These are phyloP conservation scores for Phaeosphaeriaceae sp. DNA, from an alignment of 2,329 filamentous ascomycete genomes.

Conservation along the genomic window DNA sequence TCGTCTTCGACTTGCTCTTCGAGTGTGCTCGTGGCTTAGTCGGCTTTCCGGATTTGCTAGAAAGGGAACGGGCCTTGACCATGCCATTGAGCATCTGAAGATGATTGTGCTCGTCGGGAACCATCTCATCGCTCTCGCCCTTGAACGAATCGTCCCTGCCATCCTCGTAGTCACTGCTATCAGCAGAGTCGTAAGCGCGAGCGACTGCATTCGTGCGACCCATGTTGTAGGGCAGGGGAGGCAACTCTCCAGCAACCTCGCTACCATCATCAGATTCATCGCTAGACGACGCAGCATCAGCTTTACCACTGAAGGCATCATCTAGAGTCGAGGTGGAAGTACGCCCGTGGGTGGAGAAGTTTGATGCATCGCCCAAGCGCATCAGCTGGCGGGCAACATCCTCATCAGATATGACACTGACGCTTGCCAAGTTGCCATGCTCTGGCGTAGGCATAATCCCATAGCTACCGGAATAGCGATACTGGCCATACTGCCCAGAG, in stretches of 20 bases:
- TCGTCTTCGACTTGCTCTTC: constrained; percentile 60
- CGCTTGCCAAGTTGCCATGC: constrained; percentile 77
- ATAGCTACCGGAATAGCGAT: constrained; percentile 57
- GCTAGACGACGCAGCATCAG: constrained; percentile 66
- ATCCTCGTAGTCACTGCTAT: constrained; percentile 66
- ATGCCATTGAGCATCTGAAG: constrained; percentile 53
- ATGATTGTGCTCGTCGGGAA: constrained; percentile 44
- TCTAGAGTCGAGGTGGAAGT: constrained; percentile 93
- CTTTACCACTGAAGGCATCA: constrained; percentile 89
- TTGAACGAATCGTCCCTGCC: constrained; percentile 61
- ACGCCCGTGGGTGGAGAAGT: constrained; percentile 83
- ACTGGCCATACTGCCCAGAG: constrained; percentile 47
- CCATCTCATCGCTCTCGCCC: constrained; percentile 59
- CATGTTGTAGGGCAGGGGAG: constrained; percentile 45
- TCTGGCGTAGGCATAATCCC: constrained; percentile 86
- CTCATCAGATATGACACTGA: constrained; percentile 94
- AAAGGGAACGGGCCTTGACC: constrained; percentile 44
- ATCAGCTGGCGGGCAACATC: constrained; percentile 97
- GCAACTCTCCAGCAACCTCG: constrained; percentile 62
- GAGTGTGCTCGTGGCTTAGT: constrained; percentile 52
- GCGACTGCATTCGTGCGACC: constrained; percentile 24
- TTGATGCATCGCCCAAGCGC: constrained; percentile 91
- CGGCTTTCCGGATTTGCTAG: constrained; percentile 50
- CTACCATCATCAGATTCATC: constrained; percentile 74
- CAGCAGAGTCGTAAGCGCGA: constrained; percentile 58